phyloP scores from a whole-genome alignment of 345 rosid species.

The Moricandia arvensis region DNA sequence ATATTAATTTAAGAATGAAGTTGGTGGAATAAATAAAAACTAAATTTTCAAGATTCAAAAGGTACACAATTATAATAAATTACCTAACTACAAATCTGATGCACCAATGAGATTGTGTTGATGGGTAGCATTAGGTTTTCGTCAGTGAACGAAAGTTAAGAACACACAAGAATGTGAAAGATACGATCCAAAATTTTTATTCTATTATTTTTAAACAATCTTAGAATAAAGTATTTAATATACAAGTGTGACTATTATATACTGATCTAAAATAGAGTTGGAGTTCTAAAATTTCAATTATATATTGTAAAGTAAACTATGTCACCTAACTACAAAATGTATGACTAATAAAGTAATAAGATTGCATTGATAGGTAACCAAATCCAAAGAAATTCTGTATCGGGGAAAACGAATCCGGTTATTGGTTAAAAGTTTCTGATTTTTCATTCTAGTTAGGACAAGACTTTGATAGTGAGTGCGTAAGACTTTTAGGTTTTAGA shows the following conservation, averaged over 20 bases:
- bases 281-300: slow-evolving; percentile 12
- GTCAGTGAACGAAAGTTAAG: not conserved
- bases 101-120: slow-evolving; percentile 27
- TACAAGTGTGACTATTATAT: slow-evolving; percentile 12
- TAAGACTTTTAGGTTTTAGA: slow-evolving; percentile 29
- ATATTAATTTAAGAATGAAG: slow-evolving; percentile 9
- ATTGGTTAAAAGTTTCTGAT: slow-evolving; percentile 10
- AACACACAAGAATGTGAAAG: slow-evolving; percentile 28
- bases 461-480: slow-evolving; percentile 24
- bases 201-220: too few relatives aligned
- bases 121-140: not conserved
- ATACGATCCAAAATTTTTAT: too few relatives aligned
- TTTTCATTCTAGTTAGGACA: slow-evolving; percentile 32
- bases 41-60: not conserved
- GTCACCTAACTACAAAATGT: slow-evolving; percentile 22
- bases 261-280: slow-evolving; percentile 8
- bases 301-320: slow-evolving; percentile 21
- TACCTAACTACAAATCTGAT: slow-evolving; percentile 8
- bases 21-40: slow-evolving; percentile 9
- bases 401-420: not conserved
- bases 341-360: slow-evolving; percentile 14
- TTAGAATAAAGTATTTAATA: not conserved
- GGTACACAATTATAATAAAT: not conserved
- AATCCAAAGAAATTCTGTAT: slow-evolving; percentile 26
- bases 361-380: slow-evolving; percentile 31